Evolutionary conservation across 202 grass and related monocot genomes (phyloP).

Genomic region (Tripidium arundinaceum): DNA sequence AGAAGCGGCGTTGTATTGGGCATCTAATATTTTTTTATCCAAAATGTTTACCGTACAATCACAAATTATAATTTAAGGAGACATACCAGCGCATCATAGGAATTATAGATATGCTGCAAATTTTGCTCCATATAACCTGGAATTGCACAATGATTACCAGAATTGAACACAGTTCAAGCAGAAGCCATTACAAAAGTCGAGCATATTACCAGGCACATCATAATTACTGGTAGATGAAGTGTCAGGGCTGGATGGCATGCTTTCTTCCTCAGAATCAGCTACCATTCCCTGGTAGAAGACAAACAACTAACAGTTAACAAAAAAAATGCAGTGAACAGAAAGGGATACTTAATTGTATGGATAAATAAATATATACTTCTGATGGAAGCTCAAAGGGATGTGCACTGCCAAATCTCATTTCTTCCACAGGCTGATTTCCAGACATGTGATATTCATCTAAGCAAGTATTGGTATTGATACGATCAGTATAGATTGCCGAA

Average conservation of each 20-base stretch:
- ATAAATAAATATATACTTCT: slow-evolving; percentile 32
- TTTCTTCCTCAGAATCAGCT: slow-evolving; percentile 62
- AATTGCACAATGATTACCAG: slow-evolving; percentile 30
- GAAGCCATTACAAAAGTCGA: slow-evolving; percentile 23
- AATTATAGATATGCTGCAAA: slow-evolving; percentile 32
- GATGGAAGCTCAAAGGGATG: slow-evolving; percentile 29
- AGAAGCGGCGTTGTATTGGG: neutral
- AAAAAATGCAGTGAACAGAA: slow-evolving; percentile 10
- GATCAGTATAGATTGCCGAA: slow-evolving; percentile 48
- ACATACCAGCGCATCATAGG: slow-evolving; percentile 47
- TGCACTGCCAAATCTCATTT: slow-evolving; percentile 25
- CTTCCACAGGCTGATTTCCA: slow-evolving; percentile 31
- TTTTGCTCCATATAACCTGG: slow-evolving; percentile 55
- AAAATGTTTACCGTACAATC: neutral
- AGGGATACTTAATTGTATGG: slow-evolving; percentile 12
- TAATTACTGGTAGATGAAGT: slow-evolving; percentile 57
- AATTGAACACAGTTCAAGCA: slow-evolving; percentile 17
- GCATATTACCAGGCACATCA: slow-evolving; percentile 39
- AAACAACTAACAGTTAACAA: slow-evolving; percentile 16
- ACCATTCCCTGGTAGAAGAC: slow-evolving; percentile 44
- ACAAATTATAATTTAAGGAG: slow-evolving; percentile 11
- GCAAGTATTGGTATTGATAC: slow-evolving; percentile 24
- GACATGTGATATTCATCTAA: slow-evolving; percentile 43
- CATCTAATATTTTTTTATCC: neutral
- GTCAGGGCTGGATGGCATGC: slow-evolving; percentile 40